These are phyloP conservation scores for Aristolochia contorta DNA, from an alignment of 164 flowering plant genomes.

Conservation along the genomic window DNA sequence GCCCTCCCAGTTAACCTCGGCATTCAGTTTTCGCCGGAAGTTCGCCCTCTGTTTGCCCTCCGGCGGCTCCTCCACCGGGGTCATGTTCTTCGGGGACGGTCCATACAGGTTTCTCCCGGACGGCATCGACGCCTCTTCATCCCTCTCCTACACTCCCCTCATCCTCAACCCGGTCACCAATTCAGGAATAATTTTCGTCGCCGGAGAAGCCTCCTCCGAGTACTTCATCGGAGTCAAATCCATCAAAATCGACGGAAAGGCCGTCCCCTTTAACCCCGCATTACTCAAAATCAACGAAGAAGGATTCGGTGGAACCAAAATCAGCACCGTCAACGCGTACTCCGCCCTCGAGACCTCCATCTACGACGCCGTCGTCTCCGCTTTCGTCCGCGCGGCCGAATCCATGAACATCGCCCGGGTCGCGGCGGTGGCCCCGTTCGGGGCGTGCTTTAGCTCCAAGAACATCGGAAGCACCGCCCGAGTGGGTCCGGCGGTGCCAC, in stretches of 20 bases:
- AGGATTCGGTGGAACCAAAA: constrained; percentile 20
- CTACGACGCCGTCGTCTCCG: constrained; percentile 20
- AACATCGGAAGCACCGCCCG: constrained; percentile 15
- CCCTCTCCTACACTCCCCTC: constrained; percentile 26
- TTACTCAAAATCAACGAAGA: constrained; percentile 10
- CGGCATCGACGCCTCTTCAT: constrained; percentile 10
- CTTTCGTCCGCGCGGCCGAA: constrained; percentile 3
- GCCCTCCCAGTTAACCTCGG: constrained; percentile 19
- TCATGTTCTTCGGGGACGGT: constrained; percentile 26
- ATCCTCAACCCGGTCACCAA: constrained; percentile 17
- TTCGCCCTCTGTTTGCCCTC: constrained; percentile 27
- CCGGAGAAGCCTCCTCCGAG: constrained; percentile 15
- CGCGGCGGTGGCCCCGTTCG: constrained; percentile 24
- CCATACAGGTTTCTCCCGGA: constrained; percentile 24
- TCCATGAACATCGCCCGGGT: constrained; percentile 18
- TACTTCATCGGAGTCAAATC: constrained; percentile 24
- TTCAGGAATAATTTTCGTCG: background rate
- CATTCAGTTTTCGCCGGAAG: constrained; percentile 18
- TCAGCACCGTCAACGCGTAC: constrained; percentile 18
- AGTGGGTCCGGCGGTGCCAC: constrained; percentile 30
- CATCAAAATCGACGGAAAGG: constrained; percentile 13
- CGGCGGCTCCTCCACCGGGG: constrained; percentile 16
- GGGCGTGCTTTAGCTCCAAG: constrained; percentile 20
- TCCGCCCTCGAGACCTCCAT: constrained; percentile 22
- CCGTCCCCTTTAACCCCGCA: constrained; percentile 11